These are phyloP conservation scores for Auricularia sp. DNA, from an alignment of 768 basidiomycete genomes.

Conservation along the genomic window DNA sequence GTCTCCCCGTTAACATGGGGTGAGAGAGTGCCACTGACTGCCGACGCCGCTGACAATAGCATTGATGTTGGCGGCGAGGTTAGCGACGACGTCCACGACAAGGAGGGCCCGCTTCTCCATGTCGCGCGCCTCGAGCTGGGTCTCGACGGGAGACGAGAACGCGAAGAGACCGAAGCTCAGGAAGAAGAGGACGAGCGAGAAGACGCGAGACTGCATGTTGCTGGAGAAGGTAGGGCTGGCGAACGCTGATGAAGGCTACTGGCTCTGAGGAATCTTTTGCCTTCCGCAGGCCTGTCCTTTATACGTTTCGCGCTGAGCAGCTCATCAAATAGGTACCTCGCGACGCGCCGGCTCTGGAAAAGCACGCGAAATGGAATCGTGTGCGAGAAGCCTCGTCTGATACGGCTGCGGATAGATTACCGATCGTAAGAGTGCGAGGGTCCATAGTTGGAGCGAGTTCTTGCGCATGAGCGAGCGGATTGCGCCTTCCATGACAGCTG, in stretches of 20 bases:
- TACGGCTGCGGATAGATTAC: neutral
- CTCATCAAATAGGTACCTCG: neutral
- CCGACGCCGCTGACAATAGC: neutral
- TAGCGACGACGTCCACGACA: neutral
- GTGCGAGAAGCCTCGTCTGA: neutral
- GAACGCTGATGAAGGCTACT: neutral
- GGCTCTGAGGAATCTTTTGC: neutral
- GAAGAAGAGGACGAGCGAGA: neutral
- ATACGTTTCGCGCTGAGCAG: neutral
- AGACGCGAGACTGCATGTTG: neutral
- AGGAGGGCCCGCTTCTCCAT: neutral
- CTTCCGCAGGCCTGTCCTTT: neutral
- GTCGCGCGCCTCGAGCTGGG: neutral
- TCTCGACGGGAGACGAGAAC: neutral
- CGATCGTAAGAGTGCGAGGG: neutral
- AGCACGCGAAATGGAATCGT: neutral
- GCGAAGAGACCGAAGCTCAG: neutral
- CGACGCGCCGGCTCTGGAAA: neutral
- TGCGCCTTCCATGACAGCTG: no score
- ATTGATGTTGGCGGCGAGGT: neutral
- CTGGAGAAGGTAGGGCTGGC: neutral
- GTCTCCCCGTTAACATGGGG: neutral
- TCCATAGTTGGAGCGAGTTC: neutral
- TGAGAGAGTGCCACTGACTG: no score
- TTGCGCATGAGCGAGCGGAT: neutral